Evolutionary conservation across 2,329 filamentous ascomycete species (phyloP).

Genomic region (Colletotrichum sp.): DNA sequence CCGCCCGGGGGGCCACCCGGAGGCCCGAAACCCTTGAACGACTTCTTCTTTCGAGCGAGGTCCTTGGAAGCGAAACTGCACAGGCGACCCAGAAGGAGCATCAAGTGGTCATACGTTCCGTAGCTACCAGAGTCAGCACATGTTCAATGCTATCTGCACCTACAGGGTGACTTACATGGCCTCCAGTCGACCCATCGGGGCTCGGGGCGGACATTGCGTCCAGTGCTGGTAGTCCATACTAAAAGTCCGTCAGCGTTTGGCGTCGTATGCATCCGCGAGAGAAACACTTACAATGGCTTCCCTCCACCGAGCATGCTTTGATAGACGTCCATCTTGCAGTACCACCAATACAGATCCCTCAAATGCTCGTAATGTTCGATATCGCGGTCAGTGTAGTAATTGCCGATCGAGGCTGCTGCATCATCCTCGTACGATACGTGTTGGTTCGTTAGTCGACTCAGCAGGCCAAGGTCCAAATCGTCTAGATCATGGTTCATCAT

Average conservation of each 20-base stretch:
- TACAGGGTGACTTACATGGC: slow-evolving; percentile 60
- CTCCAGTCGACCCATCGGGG: slow-evolving; percentile 76
- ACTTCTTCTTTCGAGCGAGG: slow-evolving; percentile 76
- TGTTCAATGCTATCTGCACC: neutral
- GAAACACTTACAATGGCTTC: slow-evolving; percentile 73
- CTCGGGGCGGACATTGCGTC: slow-evolving; percentile 87
- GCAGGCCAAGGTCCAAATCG: slow-evolving; percentile 45
- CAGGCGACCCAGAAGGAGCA: slow-evolving; percentile 81
- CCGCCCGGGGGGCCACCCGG: neutral
- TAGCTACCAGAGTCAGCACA: slow-evolving; percentile 59
- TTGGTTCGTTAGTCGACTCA: slow-evolving; percentile 46
- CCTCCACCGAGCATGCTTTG: slow-evolving; percentile 91
- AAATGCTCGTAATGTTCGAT: slow-evolving; percentile 81
- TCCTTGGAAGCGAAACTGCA: slow-evolving; percentile 81
- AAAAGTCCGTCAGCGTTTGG: slow-evolving; percentile 40
- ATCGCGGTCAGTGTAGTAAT: slow-evolving; percentile 61
- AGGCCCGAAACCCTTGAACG: slow-evolving; percentile 60
- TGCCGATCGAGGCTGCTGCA: slow-evolving; percentile 22
- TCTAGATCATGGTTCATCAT: slow-evolving; percentile 34
- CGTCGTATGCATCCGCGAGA: neutral
- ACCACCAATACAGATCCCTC: slow-evolving; percentile 95
- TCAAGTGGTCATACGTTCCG: slow-evolving; percentile 86
- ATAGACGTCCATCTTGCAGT: slow-evolving; percentile 90
- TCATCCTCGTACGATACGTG: slow-evolving; percentile 30
- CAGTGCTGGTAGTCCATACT: slow-evolving; percentile 79